Base-by-base conservation (phyloP, 192 early-diverging fungal species). In the Coemansia guatemalensis region DNA sequence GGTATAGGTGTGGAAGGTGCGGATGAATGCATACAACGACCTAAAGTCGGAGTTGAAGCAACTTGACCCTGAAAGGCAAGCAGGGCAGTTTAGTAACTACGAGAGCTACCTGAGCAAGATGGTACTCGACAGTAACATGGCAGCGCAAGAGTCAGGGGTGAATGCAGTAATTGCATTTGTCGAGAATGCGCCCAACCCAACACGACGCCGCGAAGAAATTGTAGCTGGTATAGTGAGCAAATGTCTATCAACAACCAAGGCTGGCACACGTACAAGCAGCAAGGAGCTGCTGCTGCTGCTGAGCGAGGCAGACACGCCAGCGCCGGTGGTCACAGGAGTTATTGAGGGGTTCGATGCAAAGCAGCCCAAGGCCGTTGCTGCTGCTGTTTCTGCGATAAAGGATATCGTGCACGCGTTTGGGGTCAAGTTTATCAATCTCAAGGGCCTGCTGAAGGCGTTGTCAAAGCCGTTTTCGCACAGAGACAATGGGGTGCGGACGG, bases 401-500 rank as follows among this genome's bases (percentile, higher is more conserved):
- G 88, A 89, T 33, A 71, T 89, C 12, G 76, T 95, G 6, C 82
- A 85, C 26, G 78, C 78, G 39, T 99, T 91, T 79, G 96, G 96
- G n/a, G 62, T 83, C 11, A 92, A 93, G 63, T 85, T 84, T 27
- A 78, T 93, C 5, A 84, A 84, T 30, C 78, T 91, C n/a, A 97
- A 95, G 64, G 90, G 88, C 3, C 77, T 98, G 27, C 54, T 97
- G 27, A 97, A 97, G 70, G 80, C 84, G 9, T 69, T 99, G 26
- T 82, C 92, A 26, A 92, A 94, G 68, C 81, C 97, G 26, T 98
- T 99, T 82, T 89, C 90, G 35, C 95, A 98, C 68, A 88, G 88
- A 27, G 97, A 99, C 68, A 96, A 94, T 56, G 87, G 82, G 52
- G 96, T 99, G 14, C 85, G 97, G 49, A 83, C 83, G 14, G 97